A percentile compares a stretch with the other conserved stretches of the same genome.
These are phyloP conservation scores for Amauroascus verrucosus DNA, from an alignment of 2,329 filamentous ascomycete genomes.

Conservation along the genomic window DNA sequence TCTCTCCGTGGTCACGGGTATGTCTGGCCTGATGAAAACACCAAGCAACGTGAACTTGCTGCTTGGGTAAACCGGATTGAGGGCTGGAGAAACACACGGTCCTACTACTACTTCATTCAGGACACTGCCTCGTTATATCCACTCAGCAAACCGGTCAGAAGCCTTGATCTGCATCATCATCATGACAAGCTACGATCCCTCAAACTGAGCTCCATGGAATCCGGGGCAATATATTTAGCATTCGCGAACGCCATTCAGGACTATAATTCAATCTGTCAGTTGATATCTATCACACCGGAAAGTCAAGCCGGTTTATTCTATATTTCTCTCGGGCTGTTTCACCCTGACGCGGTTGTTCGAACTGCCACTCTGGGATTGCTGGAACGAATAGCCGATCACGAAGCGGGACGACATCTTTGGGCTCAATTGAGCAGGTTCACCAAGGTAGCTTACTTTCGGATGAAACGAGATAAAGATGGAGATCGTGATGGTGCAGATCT, in stretches of 20 bases:
- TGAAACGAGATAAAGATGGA: slow-evolving; percentile 53
- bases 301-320: slow-evolving; percentile 85
- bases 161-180: slow-evolving; percentile 70
- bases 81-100: slow-evolving; percentile 90
- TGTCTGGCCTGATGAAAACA: slow-evolving; percentile 78
- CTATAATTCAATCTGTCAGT: slow-evolving; percentile 75
- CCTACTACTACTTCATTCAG: slow-evolving; percentile 92
- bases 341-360: slow-evolving; percentile 72
- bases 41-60: slow-evolving; percentile 74
- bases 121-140: slow-evolving; percentile 39
- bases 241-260: slow-evolving; percentile 64
- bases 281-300: slow-evolving; percentile 73
- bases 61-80: slow-evolving; percentile 90
- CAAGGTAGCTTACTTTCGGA: slow-evolving; percentile 71
- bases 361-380: slow-evolving; percentile 67
- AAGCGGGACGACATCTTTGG: slow-evolving; percentile 92
- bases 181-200: slow-evolving; percentile 82
- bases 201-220: slow-evolving; percentile 63
- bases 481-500: slow-evolving; percentile 2
- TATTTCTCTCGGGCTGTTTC: slow-evolving; percentile 79
- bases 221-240: slow-evolving; percentile 74
- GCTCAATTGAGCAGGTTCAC: slow-evolving; percentile 73
- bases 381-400: slow-evolving; percentile 72
- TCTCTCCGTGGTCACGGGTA: slow-evolving; percentile 76
- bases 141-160: slow-evolving; percentile 32